Percentiles rank a stretch among this genome's conserved stretches.
phyloP scores from a whole-genome alignment of 495 filamentous ascomycete species.

The Cairneyella variabilis region DNA sequence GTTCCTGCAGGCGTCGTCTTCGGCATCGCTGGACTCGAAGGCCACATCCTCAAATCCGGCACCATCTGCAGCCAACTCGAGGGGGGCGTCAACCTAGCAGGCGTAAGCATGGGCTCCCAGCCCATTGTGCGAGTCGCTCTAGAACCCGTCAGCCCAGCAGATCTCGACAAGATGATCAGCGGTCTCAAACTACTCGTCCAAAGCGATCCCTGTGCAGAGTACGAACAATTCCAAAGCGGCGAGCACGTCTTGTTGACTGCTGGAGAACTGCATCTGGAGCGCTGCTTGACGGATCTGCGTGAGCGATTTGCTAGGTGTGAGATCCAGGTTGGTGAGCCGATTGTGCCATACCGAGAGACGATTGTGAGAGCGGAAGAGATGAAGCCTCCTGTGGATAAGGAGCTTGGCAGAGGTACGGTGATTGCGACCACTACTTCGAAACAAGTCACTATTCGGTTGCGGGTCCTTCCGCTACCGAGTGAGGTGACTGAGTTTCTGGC shows the following conservation, averaged over 20 bases:
- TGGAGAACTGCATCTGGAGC: slow-evolving; percentile 90
- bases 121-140: slow-evolving; percentile 95
- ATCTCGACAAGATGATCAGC: slow-evolving; percentile 89
- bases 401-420: slow-evolving; percentile 81
- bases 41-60: slow-evolving; percentile 88
- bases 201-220: slow-evolving; percentile 93
- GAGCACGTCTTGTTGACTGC: slow-evolving; percentile 95
- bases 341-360: slow-evolving; percentile 93
- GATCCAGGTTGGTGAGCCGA: slow-evolving; percentile 88
- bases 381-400: slow-evolving; percentile 80
- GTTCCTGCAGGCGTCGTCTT: slow-evolving; percentile 95
- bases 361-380: slow-evolving; percentile 86
- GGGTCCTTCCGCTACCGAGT: slow-evolving; percentile 74
- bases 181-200: slow-evolving; percentile 87
- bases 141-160: slow-evolving; percentile 81
- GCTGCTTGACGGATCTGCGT: slow-evolving; percentile 88
- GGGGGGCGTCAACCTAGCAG: slow-evolving; percentile 90
- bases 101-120: slow-evolving; percentile 68
- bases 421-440: slow-evolving; percentile 74
- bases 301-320: slow-evolving; percentile 94
- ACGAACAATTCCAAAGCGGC: slow-evolving; percentile 87
- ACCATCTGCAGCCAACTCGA: slow-evolving; percentile 87
- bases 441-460: slow-evolving; percentile 72
- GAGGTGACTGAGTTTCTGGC: slow-evolving; percentile 80
- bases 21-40: slow-evolving; percentile 90